Evolutionary conservation across 2,329 filamentous ascomycete genomes (phyloP).

Genomic region (Chaetomium sp.): DNA sequence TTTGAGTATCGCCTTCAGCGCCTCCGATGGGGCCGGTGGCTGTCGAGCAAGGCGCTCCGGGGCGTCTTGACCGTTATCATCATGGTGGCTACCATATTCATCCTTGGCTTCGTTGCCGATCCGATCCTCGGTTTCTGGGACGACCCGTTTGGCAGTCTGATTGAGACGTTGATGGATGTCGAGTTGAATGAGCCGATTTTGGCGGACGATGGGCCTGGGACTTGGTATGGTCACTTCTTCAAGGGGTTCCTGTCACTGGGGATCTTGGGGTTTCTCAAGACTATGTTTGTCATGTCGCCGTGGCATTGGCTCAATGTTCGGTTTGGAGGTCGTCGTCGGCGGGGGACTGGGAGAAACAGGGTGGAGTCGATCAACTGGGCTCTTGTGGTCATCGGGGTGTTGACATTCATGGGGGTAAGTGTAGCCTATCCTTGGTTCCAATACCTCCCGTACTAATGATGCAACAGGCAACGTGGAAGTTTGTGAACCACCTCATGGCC

Average conservation of each 20-base stretch:
- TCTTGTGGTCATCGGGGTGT: slow-evolving; percentile 71
- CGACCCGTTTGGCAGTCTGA: slow-evolving; percentile 63
- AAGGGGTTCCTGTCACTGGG: slow-evolving; percentile 91
- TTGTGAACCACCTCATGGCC: slow-evolving; percentile 66
- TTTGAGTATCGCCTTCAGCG: slow-evolving; percentile 77
- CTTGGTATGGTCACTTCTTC: slow-evolving; percentile 77
- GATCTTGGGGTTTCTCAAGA: slow-evolving; percentile 77
- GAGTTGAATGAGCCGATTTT: slow-evolving; percentile 29
- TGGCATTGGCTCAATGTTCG: slow-evolving; percentile 74
- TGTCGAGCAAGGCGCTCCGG: slow-evolving; percentile 62
- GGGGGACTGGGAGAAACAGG: slow-evolving; percentile 66
- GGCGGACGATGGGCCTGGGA: slow-evolving; percentile 44
- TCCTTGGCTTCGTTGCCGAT: slow-evolving; percentile 86
- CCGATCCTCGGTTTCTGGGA: slow-evolving; percentile 85
- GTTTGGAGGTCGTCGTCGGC: slow-evolving; percentile 46
- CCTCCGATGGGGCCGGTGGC: slow-evolving; percentile 65
- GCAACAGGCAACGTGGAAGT: slow-evolving; percentile 69
- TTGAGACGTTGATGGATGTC: slow-evolving; percentile 40
- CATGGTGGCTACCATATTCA: slow-evolving; percentile 65
- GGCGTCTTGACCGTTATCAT: slow-evolving; percentile 64
- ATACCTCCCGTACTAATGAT: no score
- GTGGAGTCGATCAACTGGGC: slow-evolving; percentile 73
- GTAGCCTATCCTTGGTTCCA: no score
- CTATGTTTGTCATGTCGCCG: slow-evolving; percentile 65
- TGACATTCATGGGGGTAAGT: slow-evolving; percentile 71